phyloP scores from a whole-genome alignment of 2,329 filamentous ascomycete species.

The Colletotrichum sp. region DNA sequence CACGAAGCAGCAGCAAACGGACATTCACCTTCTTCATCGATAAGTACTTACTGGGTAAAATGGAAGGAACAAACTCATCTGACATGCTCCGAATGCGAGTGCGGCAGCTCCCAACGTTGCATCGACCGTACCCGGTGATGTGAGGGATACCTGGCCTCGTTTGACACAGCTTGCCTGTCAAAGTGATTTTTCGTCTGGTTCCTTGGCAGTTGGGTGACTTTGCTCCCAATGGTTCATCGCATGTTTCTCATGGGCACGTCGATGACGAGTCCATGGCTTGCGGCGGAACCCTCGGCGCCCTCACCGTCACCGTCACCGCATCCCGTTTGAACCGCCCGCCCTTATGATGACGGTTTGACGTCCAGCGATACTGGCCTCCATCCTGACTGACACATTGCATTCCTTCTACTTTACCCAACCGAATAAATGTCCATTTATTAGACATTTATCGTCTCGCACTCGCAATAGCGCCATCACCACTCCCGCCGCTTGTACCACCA shows the following conservation, averaged over 20 bases:
- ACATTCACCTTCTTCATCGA: not conserved
- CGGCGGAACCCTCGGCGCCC: not conserved
- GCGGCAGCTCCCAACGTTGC: not conserved
- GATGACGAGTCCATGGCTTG: conserved; percentile 11
- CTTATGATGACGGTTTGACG: not conserved
- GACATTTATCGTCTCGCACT: not conserved
- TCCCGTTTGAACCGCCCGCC: not conserved
- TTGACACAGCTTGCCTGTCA: not conserved
- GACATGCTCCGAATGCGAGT: not conserved
- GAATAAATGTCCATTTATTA: not conserved
- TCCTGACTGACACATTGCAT: not conserved
- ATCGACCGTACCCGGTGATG: not conserved
- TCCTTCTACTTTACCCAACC: not conserved
- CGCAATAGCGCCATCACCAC: not conserved
- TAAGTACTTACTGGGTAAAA: not conserved
- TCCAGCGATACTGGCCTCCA: not conserved
- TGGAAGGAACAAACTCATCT: not conserved
- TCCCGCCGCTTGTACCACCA: not conserved
- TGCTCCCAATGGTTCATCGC: not conserved
- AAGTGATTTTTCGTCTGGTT: not conserved
- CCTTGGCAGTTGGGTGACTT: not conserved
- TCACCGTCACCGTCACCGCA: not conserved
- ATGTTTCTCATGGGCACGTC: not conserved
- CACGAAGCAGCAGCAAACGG: not conserved
- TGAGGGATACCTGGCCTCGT: not conserved